Base-by-base conservation (phyloP, 2,329 filamentous ascomycete genomes). In the Aspergillus terreus region DNA sequence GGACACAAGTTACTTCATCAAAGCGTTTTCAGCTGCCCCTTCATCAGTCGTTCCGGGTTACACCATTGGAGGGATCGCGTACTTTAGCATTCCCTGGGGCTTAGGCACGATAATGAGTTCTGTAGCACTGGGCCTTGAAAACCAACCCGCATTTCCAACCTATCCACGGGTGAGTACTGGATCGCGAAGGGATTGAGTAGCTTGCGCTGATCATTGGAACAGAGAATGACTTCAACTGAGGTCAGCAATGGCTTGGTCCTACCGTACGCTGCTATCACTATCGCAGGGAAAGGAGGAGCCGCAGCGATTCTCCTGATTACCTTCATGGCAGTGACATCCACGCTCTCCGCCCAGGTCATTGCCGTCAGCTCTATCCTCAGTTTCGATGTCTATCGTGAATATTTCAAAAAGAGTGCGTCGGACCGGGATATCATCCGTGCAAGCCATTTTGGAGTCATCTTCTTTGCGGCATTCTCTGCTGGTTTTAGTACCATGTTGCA, bases 71-170 rank as follows among this genome's bases (percentile, higher is more conserved):
- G 79, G 78, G 0, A 74, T 81, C 12, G 73, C 77, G 0, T 82
- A 79, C 52, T 82, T 82, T 46, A 73, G 76, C 0, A 78, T 82
- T 10, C 79, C 80, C 0, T 81, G 77, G 77, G 74, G 72, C 1
- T 65, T 82, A 0, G 79, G 78, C 1, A 81, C 79, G 0, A 60
- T 80, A 1, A 77, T 78, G 65, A 76, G 76, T 46, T 73, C 76
- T 6, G 68, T 76, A 0, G 78, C 77, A 1, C 60, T 81, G 0
- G 78, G 71, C 0, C 61, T 82, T 0, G 78, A 82, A 46, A 71
- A 71, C 6, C 72, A 69, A 0, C 70, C 77, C 0, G 67, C 71
- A 0, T 83, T 82, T 49, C 81, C 81, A 0, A 83, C 79, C 0
- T 83, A 76, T 44, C 80, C 80, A 2, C 61, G 76, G 4, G 69